A percentile compares a stretch with the other conserved stretches of the same genome.
These are phyloP conservation scores for Fusarium pseudonygamai DNA, from an alignment of 2,329 filamentous ascomycete species.

Conservation along the genomic window DNA sequence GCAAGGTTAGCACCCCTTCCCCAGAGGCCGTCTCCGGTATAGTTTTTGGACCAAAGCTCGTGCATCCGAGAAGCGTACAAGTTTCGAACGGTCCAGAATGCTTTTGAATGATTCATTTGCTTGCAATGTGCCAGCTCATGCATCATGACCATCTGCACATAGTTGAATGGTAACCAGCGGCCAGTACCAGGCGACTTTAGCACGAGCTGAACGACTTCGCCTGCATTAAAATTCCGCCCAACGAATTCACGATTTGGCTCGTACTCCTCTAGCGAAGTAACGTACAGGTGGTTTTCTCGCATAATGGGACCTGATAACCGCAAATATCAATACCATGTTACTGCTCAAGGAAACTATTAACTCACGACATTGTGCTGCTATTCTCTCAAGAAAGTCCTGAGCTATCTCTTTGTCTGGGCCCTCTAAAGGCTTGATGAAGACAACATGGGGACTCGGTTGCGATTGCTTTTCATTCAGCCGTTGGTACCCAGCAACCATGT, in stretches of 20 bases:
- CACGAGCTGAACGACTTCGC: constrained; percentile 87
- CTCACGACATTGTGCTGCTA: constrained; percentile 81
- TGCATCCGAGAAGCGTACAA: constrained; percentile 77
- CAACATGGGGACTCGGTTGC: constrained; percentile 79
- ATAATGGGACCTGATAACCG: constrained; percentile 69
- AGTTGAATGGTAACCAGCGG: constrained; percentile 81
- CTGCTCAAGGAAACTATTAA: background rate
- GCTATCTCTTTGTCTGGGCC: constrained; percentile 70
- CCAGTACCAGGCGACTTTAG: constrained; percentile 72
- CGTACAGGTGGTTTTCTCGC: constrained; percentile 70
- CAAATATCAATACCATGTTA: background rate
- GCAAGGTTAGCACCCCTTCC: constrained; percentile 72
- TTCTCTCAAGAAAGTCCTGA: constrained; percentile 77
- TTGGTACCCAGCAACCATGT: constrained; percentile 81
- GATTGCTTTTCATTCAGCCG: constrained; percentile 79
- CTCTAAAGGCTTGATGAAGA: constrained; percentile 84
- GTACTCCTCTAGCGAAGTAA: constrained; percentile 82
- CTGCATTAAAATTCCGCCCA: constrained; percentile 90
- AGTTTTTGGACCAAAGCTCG: constrained; percentile 72
- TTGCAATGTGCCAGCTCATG: constrained; percentile 89
- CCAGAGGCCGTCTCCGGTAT: constrained; percentile 87
- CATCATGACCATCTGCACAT: constrained; percentile 96
- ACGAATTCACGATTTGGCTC: constrained; percentile 84
- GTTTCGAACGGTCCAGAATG: constrained; percentile 84
- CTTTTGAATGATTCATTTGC: constrained; percentile 88